Base-by-base conservation (phyloP, 148 eudicot genomes). In the Rhododendron griersonianum region DNA sequence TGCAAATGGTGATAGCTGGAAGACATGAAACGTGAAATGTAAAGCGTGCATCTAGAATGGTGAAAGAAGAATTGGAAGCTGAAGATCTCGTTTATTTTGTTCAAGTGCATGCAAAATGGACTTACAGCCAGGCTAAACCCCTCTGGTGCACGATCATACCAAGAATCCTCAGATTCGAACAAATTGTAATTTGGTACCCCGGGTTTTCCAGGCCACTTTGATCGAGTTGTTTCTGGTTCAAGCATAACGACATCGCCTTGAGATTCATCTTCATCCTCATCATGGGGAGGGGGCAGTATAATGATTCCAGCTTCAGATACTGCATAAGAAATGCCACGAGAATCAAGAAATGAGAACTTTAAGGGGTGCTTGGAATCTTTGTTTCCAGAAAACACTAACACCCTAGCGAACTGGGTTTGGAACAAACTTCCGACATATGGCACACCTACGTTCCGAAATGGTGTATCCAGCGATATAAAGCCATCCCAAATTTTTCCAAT, bases 1-100 rank as follows among this genome's bases (percentile, higher is more conserved):
- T 85, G 98, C 96, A 91, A 97, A 97, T 44, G 98, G 94, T 59
- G 98, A 97, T 80, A 97, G 86, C 99, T 97, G 94, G 79, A 92
- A 44, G 69, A 86, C 78, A 89, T 39, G 83, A 90, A 79, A 86
- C 14, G 69, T 71, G 23, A 86, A 41, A 83, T 35, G 45, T 67
- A 84, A 48, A 71, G 44, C 35, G 63, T 47, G 39, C 45, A 21
- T 74, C 45, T 79, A 45, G 30, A 83, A 75, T 85, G 39, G 41
- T 47, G 77, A 67, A 74, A 51, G 78, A 67, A 59, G 65, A 55
- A 89, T 23, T 28, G 39, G 61, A 41, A 61, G 33, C 15, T 89
- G 53, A 13, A 51, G 15, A 37, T 77, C 5, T 10, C 47, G 57
- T 79, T 44, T 53, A 80, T 30, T 44, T 63, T 63, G 9, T 77